Percentiles rank a stretch among this genome's conserved stretches.
Evolutionary conservation across 2,329 filamentous ascomycete genomes (phyloP).

Genomic region (Emmonsiellopsis sp.): DNA sequence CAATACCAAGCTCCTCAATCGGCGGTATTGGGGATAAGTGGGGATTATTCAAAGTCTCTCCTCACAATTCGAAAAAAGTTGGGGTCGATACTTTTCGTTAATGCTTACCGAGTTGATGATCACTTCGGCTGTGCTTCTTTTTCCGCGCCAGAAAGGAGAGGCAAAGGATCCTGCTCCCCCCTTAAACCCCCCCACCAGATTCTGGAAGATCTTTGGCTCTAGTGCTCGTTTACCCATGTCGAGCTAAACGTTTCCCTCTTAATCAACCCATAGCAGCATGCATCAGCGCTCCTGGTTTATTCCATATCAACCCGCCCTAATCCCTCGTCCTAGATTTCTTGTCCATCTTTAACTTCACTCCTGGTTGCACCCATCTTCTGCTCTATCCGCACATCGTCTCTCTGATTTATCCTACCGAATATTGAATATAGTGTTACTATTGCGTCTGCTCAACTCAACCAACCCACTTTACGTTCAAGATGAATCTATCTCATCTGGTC

Average conservation of each 20-base stretch:
- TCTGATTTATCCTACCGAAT: neutral
- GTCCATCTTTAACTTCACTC: neutral
- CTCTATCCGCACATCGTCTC: neutral
- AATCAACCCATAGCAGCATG: neutral
- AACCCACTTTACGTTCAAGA: neutral
- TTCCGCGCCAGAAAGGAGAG: neutral
- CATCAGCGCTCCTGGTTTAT: neutral
- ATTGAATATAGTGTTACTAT: neutral
- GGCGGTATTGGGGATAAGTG: neutral
- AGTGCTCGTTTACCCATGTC: slow-evolving; percentile 3
- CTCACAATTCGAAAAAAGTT: neutral
- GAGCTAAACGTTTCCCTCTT: slow-evolving; percentile 1
- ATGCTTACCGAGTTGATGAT: slow-evolving; percentile 1
- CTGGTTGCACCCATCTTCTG: neutral
- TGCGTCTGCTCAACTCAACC: neutral
- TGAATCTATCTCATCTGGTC: slow-evolving; percentile 11
- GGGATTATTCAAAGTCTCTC: neutral
- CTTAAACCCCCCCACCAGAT: neutral
- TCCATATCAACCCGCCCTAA: neutral
- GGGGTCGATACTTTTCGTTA: neutral
- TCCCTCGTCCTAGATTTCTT: slow-evolving; percentile 2
- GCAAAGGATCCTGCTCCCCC: slow-evolving; percentile 1
- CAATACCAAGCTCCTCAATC: neutral
- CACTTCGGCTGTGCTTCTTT: neutral
- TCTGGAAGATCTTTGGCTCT: slow-evolving; percentile 6